Conservation (phyloP, 345 rosid genomes). For the Sisymbrium irio region DNA sequence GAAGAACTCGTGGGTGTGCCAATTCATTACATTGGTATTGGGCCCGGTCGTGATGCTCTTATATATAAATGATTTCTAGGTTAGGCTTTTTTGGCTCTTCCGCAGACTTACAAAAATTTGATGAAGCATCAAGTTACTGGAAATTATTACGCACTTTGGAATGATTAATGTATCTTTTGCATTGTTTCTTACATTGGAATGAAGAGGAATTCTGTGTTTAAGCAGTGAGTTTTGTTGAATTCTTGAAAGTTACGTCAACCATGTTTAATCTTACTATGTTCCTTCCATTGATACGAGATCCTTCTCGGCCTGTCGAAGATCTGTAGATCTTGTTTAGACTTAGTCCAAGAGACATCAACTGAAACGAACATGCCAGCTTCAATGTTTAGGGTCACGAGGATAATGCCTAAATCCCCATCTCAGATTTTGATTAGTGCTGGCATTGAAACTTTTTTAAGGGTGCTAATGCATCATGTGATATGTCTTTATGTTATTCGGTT, state of each 20-base stretch:
- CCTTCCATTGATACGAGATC: neutral
- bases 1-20: slow-evolving; percentile 88
- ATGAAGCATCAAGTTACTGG: slow-evolving; percentile 24
- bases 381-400: neutral
- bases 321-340: slow-evolving; percentile 3
- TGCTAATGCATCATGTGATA: slow-evolving; percentile 1
- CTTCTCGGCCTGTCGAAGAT: neutral
- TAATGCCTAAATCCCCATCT: neutral
- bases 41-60: slow-evolving; percentile 94
- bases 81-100: slow-evolving; percentile 24
- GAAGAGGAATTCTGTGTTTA: slow-evolving; percentile 25
- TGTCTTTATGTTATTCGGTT: neutral
- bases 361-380: neutral
- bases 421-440: slow-evolving; percentile 10
- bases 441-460: slow-evolving; percentile 3
- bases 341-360: neutral
- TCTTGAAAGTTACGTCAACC: slow-evolving; percentile 1
- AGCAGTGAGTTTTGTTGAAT: neutral
- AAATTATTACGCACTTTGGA: slow-evolving; percentile 15
- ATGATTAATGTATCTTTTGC: slow-evolving; percentile 39
- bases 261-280: slow-evolving; percentile 9
- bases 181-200: slow-evolving; percentile 23
- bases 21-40: slow-evolving; percentile 81
- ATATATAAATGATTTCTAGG: slow-evolving; percentile 54
- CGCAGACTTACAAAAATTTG: neutral